Evolutionary conservation across 768 basidiomycete species (phyloP).

Genomic region (Lactarius evosmus): DNA sequence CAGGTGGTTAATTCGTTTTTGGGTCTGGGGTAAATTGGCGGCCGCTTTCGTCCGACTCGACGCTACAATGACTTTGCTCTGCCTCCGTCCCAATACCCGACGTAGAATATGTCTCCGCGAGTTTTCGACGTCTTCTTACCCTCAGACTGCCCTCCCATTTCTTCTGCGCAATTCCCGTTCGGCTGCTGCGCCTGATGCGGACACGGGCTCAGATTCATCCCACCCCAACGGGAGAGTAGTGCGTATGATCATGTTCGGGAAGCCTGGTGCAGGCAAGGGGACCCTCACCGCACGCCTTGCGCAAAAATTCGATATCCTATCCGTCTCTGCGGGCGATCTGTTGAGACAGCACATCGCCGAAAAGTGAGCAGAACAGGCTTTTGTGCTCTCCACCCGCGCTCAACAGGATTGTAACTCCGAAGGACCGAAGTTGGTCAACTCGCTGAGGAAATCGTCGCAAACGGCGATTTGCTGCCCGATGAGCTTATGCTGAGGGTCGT

Average conservation of each 20-base stretch:
- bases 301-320: constrained; percentile 74
- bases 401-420: not conserved
- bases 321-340: constrained; percentile 81
- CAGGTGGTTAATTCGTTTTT: not conserved
- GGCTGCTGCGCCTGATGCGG: constrained; percentile 19
- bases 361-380: constrained; percentile 37
- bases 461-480: constrained; percentile 74
- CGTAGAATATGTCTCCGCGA: constrained; percentile 31
- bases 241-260: constrained; percentile 75
- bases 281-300: constrained; percentile 74
- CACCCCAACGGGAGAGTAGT: constrained; percentile 35
- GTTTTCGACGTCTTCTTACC: constrained; percentile 34
- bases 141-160: constrained; percentile 48
- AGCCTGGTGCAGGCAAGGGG: constrained; percentile 84
- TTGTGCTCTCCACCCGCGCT: not conserved
- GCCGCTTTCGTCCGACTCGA: not conserved
- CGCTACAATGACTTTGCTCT: constrained; percentile 23
- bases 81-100: constrained; percentile 10
- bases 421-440: constrained; percentile 69
- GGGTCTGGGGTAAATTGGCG: not conserved
- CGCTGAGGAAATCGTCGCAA: constrained; percentile 76
- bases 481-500: constrained; percentile 77
- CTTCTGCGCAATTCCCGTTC: constrained; percentile 31
- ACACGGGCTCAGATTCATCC: constrained; percentile 12
- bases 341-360: constrained; percentile 80